Conservation (phyloP, 345 rosid species). For the Eucalyptus sp. region DNA sequence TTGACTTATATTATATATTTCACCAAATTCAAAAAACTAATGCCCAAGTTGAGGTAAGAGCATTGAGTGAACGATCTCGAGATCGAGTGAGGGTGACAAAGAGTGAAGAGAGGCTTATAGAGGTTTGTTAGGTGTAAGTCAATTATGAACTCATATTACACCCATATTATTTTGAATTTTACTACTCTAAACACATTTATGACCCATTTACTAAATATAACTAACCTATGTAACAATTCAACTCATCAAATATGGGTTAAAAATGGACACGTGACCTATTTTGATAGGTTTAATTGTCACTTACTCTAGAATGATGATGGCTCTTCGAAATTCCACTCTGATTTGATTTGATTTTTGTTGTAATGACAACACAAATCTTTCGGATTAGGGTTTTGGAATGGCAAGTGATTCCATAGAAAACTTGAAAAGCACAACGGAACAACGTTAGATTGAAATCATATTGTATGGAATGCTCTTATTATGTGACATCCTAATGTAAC, state of each 20-base stretch:
- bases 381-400: neutral
- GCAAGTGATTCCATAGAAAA: fast-evolving
- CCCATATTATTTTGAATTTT: neutral
- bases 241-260: neutral
- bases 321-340: neutral
- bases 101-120: fast-evolving
- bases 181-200: neutral
- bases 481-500: fast-evolving
- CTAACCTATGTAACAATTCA: fast-evolving
- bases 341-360: neutral
- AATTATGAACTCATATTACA: neutral
- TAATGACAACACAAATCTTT: fast-evolving
- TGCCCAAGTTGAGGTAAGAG: neutral
- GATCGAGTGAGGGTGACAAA: fast-evolving
- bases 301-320: neutral
- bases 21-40: too few relatives aligned
- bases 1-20: too few relatives aligned
- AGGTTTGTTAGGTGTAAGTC: neutral
- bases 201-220: neutral
- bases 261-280: fast-evolving
- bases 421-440: fast-evolving
- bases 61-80: fast-evolving
- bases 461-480: fast-evolving
- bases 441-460: fast-evolving
- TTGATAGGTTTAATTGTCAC: neutral